Base-by-base conservation (phyloP, 2,329 filamentous ascomycete species). In the Pseudodiploospora longispora region DNA sequence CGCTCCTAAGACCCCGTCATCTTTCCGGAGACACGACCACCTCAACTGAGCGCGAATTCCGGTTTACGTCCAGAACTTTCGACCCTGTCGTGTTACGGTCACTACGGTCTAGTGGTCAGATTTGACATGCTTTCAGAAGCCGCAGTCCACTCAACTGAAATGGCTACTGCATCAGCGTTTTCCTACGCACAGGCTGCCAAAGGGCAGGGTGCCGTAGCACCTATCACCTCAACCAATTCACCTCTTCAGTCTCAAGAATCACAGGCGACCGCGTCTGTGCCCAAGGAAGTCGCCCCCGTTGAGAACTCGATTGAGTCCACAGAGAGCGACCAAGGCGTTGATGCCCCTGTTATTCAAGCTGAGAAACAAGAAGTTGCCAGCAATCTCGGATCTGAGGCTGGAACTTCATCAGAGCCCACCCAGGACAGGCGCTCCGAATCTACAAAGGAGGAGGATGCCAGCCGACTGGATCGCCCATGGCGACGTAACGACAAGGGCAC, bases 151-250 rank as follows among this genome's bases (percentile, higher is more conserved):
- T 54, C 53, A 45, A 56, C 52, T 54, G 58, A 64, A 47, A 80
- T 79, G 76, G 75, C 75, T 52, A 64, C 65, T 47, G 56, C 77
- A 50, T 72, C 79, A 49, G 72, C 79, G 31, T 95, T 96, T 63
- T 96, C 91, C 48, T 97, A 97, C 67, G 91, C 91, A 58, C 89
- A 95, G 75, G 91, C 91, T 60, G 91, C 91, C 48, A 93, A 93
- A 66, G 88, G 90, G 59, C 78, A 84, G 57, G 69, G 77, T 51
- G 49, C 61, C 44, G 56, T 57, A 50, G 62, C 58, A 29, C 59
- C 60, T 46, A 59, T 52, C 52, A 46, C 56, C 36, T 43, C 53
- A n/a, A 35, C 55, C 42, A 56, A 55, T 36, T 47, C 51, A 30
- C 47, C 47, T 37, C 46, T 51, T 41, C 54, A 56, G 36, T 41